These are phyloP conservation scores for Leccinum rimulosum DNA, from an alignment of 768 basidiomycete genomes.

Conservation along the genomic window DNA sequence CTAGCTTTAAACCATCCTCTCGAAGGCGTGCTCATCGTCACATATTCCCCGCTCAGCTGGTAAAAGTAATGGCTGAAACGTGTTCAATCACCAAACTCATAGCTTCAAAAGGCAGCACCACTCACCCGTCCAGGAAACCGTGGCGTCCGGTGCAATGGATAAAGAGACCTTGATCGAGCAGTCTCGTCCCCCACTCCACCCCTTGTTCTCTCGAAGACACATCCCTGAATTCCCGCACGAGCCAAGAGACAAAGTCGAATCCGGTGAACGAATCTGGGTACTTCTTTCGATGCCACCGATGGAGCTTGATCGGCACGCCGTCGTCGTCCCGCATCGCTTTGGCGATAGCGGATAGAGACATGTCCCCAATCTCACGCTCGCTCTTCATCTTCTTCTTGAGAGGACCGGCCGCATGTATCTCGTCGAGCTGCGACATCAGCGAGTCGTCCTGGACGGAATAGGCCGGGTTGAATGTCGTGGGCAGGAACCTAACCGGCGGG, in stretches of 20 bases:
- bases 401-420: slow-evolving; percentile 72
- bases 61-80: slow-evolving; percentile 81
- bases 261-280: slow-evolving; percentile 88
- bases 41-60: slow-evolving; percentile 73
- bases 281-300: slow-evolving; percentile 74
- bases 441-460: slow-evolving; percentile 76
- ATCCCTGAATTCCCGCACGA: slow-evolving; percentile 88
- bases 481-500: slow-evolving; percentile 72
- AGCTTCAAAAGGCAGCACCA: not conserved
- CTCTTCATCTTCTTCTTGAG: slow-evolving; percentile 79
- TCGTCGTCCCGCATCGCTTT: slow-evolving; percentile 86
- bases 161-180: slow-evolving; percentile 82
- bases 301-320: slow-evolving; percentile 78
- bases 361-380: slow-evolving; percentile 67
- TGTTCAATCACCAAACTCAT: slow-evolving; percentile 4
- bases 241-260: slow-evolving; percentile 87
- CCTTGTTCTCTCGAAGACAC: slow-evolving; percentile 81
- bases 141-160: slow-evolving; percentile 79
- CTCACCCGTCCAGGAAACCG: slow-evolving; percentile 85
- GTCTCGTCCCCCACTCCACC: slow-evolving; percentile 69
- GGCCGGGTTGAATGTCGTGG: slow-evolving; percentile 82
- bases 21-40: slow-evolving; percentile 61
- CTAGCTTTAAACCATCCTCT: slow-evolving; percentile 64
- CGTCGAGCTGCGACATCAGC: slow-evolving; percentile 77
- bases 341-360: slow-evolving; percentile 61